A percentile compares a stretch with the other conserved stretches of the same genome.
Conservation (phyloP, 257 asterid species). For the Ehretia macrophylla region DNA sequence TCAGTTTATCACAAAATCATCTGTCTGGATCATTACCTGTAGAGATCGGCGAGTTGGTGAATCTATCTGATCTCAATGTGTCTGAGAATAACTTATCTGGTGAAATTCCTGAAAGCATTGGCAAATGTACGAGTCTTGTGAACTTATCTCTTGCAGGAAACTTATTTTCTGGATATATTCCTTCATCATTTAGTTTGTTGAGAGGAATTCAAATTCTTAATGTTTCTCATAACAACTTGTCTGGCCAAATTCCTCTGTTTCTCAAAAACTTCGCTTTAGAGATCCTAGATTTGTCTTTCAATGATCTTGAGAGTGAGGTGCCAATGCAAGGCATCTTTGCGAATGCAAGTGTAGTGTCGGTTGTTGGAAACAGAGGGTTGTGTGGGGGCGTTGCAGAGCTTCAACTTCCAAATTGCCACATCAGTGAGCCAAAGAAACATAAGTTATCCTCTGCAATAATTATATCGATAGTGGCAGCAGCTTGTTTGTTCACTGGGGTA, state of each 20-base stretch:
- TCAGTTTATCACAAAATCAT: constrained; percentile 11
- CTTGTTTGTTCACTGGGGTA: background rate
- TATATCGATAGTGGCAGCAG: background rate
- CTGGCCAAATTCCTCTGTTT: constrained; percentile 24
- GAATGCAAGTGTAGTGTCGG: constrained; percentile 10
- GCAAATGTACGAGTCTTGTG: constrained; percentile 8
- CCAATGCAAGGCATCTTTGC: constrained; percentile 17
- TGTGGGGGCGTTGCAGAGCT: constrained; percentile 22
- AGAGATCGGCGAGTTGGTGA: constrained; percentile 20
- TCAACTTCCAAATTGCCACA: constrained; percentile 17
- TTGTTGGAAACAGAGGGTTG: constrained; percentile 12
- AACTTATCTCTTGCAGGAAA: constrained; percentile 10
- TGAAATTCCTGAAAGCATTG: constrained; percentile 17
- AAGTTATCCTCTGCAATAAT: background rate
- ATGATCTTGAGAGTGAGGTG: constrained; percentile 17
- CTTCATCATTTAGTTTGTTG: constrained; percentile 18
- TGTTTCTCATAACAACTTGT: constrained; percentile 25
- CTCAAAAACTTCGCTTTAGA: background rate
- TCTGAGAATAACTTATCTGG: constrained; percentile 26
- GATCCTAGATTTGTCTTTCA: constrained; percentile 23
- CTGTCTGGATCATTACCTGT: constrained; percentile 12
- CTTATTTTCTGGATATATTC: constrained; percentile 16
- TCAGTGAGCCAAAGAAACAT: background rate
- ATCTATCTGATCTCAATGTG: constrained; percentile 16
- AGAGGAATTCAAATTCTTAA: constrained; percentile 19